Evolutionary conservation across 73 alveolate species (phyloP), one percentile per base, ranked within the genome.

Genomic region (Paramecium biaurelia): DNA sequence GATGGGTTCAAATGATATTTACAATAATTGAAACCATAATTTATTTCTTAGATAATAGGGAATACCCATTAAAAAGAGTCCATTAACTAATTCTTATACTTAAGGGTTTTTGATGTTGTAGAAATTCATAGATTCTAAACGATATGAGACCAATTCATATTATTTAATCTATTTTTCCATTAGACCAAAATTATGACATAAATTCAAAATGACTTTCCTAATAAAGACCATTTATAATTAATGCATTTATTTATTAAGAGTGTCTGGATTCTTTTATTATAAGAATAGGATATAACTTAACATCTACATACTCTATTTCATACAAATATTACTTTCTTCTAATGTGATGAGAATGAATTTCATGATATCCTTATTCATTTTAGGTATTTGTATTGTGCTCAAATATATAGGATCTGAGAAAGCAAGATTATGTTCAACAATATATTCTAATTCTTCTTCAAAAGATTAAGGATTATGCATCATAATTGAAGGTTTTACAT

Each of bases 251-350:
- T 35, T 38, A 5, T 42, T 45, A 7, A 79, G 56, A 10, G 70
- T 42, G 43, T 79, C 56, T n/a, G 87, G 57, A 34, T 74, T 74
- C 59, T 74, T 30, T 20, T 41, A 18, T 23, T 32, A 79, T 34
- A 79, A 18, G 56, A 79, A 79, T 41, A 79, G 14, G 21, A 79
- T 79, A 24, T 79, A 79, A 18, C 72, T 79, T 26, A 79, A 23
- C 90, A 79, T 79, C 7, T 79, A 79, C 49, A 79, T 23, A 20
- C 76, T 43, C 28, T 42, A 79, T 79, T 79, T 79, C 90, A 79
- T 42, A 45, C 90, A 79, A 20, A 41, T 20, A 24, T 41, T 79
- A 45, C 56, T 79, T 23, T 38, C 76, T 79, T 38, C 70, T 12
- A 79, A 24, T 11, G 56, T 38, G 30, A 47, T 34, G 6, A 79